Conservation (phyloP, 495 filamentous ascomycete genomes). For the Cercophora sp. region DNA sequence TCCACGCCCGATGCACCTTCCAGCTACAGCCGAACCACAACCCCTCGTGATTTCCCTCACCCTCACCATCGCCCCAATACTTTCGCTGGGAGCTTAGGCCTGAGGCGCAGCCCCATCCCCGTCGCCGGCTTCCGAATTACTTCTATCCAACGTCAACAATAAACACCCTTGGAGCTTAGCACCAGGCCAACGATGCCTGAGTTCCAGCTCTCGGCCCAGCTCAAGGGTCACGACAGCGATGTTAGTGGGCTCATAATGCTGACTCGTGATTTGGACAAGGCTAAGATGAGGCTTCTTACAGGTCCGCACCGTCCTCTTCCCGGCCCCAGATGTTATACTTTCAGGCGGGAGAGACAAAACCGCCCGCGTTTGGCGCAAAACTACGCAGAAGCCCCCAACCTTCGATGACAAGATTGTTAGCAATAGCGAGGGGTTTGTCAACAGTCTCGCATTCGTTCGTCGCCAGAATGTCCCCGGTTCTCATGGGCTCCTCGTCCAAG, state of each 20-base stretch:
- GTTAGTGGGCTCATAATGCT: no score
- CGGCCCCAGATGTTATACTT: constrained; percentile 63
- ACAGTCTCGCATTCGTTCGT: constrained; percentile 71
- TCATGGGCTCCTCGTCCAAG: constrained; percentile 80
- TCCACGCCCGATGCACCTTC: not conserved
- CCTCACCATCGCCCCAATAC: no score
- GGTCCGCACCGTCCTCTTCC: constrained; percentile 87
- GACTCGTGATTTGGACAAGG: no score
- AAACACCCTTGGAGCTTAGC: no score
- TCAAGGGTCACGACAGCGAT: constrained; percentile 79
- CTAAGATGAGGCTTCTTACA: constrained; percentile 35
- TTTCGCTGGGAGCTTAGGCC: no score
- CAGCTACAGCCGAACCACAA: not conserved
- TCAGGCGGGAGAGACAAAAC: constrained; percentile 90
- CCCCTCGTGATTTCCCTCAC: no score
- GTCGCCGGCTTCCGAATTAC: constrained; percentile 1
- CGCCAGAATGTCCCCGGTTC: constrained; percentile 61
- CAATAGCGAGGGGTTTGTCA: constrained; percentile 77
- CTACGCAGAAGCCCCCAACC: constrained; percentile 55
- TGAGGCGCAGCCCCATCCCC: no score
- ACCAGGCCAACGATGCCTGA: constrained; percentile 35
- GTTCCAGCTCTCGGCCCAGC: constrained; percentile 79
- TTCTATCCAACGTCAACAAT: constrained; percentile 4
- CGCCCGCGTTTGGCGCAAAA: constrained; percentile 75
- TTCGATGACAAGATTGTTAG: constrained; percentile 74